Percentiles rank a stretch among this genome's conserved stretches.
Evolutionary conservation across 306 rosid species (phyloP).

Genomic region (Mimosa pudica): DNA sequence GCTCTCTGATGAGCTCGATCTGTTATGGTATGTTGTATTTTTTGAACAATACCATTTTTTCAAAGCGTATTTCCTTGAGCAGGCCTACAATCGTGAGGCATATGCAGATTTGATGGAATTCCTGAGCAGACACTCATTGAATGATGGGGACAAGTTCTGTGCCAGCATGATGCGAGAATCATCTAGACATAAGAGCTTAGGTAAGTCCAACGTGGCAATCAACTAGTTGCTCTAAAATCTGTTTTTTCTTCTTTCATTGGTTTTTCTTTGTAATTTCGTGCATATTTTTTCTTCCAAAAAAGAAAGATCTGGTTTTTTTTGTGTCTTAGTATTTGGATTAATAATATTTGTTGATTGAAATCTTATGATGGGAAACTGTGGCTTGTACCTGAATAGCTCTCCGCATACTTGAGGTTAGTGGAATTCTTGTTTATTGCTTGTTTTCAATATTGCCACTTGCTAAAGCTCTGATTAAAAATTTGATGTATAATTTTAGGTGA

Average conservation of each 20-base stretch:
- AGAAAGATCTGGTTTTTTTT: background rate
- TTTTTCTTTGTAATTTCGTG: too few species aligned
- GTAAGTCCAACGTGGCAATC: conserved; percentile 36
- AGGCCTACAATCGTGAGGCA: conserved; percentile 93
- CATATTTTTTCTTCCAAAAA: too few species aligned
- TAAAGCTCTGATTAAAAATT: conserved; percentile 11
- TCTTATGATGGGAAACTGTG: conserved; percentile 6
- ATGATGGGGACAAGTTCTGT: conserved; percentile 88
- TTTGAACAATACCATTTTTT: conserved; percentile 22
- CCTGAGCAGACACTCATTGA: conserved; percentile 61
- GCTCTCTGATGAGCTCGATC: background rate
- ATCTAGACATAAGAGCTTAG: conserved; percentile 78
- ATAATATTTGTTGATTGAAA: conserved; percentile 25
- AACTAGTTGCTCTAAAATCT: conserved; percentile 20
- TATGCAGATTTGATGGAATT: conserved; percentile 80
- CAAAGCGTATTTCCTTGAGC: conserved; percentile 40
- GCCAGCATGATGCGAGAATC: conserved; percentile 88
- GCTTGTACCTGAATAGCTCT: conserved; percentile 62
- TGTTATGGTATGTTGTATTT: background rate
- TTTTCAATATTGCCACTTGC: conserved; percentile 9
- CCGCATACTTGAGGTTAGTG: conserved; percentile 82
- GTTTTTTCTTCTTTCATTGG: background rate
- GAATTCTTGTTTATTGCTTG: conserved; percentile 15
- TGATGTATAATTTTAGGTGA: conserved; percentile 53
- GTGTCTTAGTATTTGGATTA: conserved; percentile 26